Evolutionary conservation across 768 basidiomycete genomes (phyloP), one percentile per base, ranked within the genome.

Genomic region (Paxillus ammoniavirescens): DNA sequence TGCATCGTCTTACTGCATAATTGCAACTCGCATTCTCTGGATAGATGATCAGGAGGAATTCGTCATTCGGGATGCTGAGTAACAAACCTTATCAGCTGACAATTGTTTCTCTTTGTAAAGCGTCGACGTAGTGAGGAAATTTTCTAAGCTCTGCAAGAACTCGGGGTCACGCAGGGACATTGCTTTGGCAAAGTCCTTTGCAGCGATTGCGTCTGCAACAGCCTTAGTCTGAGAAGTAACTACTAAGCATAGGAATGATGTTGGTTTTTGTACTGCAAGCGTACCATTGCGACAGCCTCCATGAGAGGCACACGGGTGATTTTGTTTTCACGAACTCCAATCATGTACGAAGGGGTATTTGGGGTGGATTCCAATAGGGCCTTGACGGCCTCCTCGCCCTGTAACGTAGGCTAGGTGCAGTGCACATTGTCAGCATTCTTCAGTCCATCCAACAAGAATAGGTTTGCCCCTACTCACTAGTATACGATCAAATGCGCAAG

Each of bases 291-390:
- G 15, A 99, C 97, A 49, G 97, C 96, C 55, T 98, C 91, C 78
- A 97, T 81, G 42, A 99, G 75, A 13, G 93, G 93, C 8, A 95
- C 87, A 26, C 93, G 83, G 8, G 81, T 93, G 60, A 99, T 91
- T 75, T 96, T 96, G 76, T 97, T 98, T 74, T 98, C 95, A 58
- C 83, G 82, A 37, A 97, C 79, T 21, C 97, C 95, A 64, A 99
- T 98, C 89, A 99, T 96, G 67, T 95, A 98, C 0, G 93, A 96
- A 5, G 96, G 96, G 0, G 90, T 93, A 17, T 89, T 83, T 5
- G 95, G 93, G 0, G 83, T 89, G 0, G 96, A 82, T 61, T 88
- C 84, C 6, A 98, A 75, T 26, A 98, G 76, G 2, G 92, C 89
- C 49, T 93, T 82, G 46, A 98, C 89, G 2, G 97, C 96, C 65